phyloP scores from a whole-genome alignment of 371 early-diverging fungal species.

The Mortierella sp. region DNA sequence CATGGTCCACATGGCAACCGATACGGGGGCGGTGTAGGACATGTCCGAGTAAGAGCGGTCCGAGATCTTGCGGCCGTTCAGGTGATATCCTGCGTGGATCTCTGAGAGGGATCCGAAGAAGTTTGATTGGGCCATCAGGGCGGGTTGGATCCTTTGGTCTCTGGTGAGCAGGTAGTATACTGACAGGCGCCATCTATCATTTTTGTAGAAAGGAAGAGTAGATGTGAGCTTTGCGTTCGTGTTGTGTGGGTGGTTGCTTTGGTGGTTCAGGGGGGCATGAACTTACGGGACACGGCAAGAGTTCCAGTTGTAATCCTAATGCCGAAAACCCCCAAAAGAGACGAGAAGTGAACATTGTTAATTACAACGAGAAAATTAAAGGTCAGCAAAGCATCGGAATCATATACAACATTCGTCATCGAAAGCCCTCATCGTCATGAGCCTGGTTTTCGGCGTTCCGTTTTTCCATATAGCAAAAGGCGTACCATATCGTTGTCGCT shows the following conservation, averaged over 20 bases:
- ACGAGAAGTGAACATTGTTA: background rate
- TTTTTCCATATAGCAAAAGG: background rate
- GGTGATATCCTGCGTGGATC: slow-evolving; percentile 69
- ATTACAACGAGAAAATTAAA: background rate
- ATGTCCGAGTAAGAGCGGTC: slow-evolving; percentile 68
- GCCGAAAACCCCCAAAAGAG: too few species aligned
- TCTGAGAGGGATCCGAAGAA: slow-evolving; percentile 69
- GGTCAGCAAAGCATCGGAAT: background rate
- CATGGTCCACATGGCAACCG: slow-evolving; percentile 69
- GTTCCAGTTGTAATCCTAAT: slow-evolving; percentile 58
- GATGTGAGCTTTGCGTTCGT: background rate
- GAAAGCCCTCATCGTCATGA: background rate
- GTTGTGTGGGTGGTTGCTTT: background rate
- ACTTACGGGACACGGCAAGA: slow-evolving; percentile 59
- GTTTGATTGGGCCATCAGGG: slow-evolving; percentile 66
- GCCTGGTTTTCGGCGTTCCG: background rate
- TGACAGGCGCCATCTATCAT: slow-evolving; percentile 66
- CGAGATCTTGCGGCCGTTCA: slow-evolving; percentile 65
- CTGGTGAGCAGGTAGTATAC: slow-evolving; percentile 70
- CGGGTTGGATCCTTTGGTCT: slow-evolving; percentile 66
- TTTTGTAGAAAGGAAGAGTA: background rate
- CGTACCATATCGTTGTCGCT: slow-evolving; percentile 56
- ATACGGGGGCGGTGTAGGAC: slow-evolving; percentile 74
- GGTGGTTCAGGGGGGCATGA: too few species aligned
- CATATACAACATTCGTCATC: background rate